Evolutionary conservation across 352 stramenopile genomes (phyloP), one percentile per base, ranked within the genome.

Genomic region (Thalassiosira oceanica): DNA sequence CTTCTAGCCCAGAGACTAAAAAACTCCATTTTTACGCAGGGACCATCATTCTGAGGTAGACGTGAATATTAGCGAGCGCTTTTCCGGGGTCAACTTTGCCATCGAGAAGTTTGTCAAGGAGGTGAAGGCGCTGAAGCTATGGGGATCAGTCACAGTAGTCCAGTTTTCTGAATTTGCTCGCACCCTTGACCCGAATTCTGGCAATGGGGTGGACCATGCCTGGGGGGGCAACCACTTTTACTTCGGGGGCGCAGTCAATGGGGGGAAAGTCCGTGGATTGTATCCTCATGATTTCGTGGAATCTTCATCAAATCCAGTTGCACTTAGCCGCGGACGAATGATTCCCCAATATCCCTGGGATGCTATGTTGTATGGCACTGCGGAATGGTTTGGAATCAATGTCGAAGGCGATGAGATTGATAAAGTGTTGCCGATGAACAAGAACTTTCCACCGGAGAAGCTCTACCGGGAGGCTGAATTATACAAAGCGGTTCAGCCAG

Each of bases 241-340:
- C 0, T 31, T n/a, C 21, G 23, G 11, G 29, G 21, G 83, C 8
- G 42, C 35, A 15, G 42, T 92, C 0, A 82, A 85, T 8, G 83
- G 84, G 26, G 77, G 80, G 4, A 53, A 84, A 35, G 66, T 92
- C 8, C 55, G 85, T 44, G 86, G 86, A 23, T 7, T 68, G 27
- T 93, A 91, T 52, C 86, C 86, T 8, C 43, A 29, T 39, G 81
- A 91, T 36, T 69, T 93, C 13, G 69, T 72, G 2, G 24, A 72
- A 29, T 39, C 61, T 15, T 44, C 61, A 27, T 48, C 53, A 18
- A 24, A 67, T n/a, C 79, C 66, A 37, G 21, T 85, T 43, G 78
- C 48, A 6, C 42, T 67, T 29, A 67, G 73, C 20, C 41, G 74
- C 39, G 84, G 84, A 15, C 55, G 74, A 24, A 65, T 89, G 48